These are phyloP conservation scores for Dimocarpus longan DNA, from an alignment of 345 rosid genomes.

Conservation along the genomic window DNA sequence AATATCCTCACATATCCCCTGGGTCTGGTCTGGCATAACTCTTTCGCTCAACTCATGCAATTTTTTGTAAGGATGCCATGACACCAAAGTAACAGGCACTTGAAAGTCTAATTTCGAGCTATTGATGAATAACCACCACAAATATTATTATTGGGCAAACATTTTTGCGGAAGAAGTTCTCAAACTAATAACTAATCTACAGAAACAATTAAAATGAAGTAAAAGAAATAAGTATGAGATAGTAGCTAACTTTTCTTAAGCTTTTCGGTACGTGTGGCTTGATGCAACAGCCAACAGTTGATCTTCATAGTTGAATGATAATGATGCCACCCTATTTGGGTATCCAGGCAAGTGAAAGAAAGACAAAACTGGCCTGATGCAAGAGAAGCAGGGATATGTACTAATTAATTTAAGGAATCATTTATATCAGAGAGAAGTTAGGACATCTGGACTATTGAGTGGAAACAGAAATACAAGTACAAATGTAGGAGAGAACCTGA, in stretches of 20 bases:
- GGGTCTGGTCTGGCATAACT: too few relatives aligned
- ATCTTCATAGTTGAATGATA: conserved; percentile 59
- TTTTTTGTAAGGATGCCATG: neutral
- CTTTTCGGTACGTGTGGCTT: conserved; percentile 69
- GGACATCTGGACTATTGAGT: neutral
- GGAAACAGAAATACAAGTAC: neutral
- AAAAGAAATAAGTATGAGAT: neutral
- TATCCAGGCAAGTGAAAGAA: conserved; percentile 63
- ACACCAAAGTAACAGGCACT: neutral
- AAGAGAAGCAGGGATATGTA: neutral
- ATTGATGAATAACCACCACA: neutral
- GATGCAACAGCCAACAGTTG: conserved; percentile 77
- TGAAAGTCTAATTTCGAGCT: neutral
- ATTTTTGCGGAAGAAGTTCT: neutral
- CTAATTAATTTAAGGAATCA: neutral
- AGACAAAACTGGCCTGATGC: conserved; percentile 16
- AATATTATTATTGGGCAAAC: neutral
- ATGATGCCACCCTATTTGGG: conserved; percentile 70
- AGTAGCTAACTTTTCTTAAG: conserved; percentile 61
- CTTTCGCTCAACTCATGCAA: neutral
- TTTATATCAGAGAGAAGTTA: neutral
- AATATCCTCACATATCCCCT: neutral
- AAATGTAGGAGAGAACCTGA: neutral
- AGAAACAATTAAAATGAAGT: neutral
- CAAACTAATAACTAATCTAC: conserved; percentile 6